Base-by-base conservation (phyloP, 1,284 basidiomycete species). In the Vanrija sp. region DNA sequence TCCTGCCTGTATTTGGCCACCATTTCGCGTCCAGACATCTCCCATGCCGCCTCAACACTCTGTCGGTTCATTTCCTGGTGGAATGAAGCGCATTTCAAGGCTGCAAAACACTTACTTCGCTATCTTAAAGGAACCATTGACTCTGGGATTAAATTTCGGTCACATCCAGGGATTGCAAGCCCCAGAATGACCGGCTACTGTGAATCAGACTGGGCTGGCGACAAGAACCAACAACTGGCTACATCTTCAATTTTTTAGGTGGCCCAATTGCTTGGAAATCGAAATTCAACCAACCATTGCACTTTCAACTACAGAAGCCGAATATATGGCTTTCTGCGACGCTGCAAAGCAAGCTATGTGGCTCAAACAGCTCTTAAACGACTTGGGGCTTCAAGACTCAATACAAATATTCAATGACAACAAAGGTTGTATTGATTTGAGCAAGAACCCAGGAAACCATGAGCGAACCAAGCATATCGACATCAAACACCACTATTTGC, bases 171-270 rank as follows among this genome's bases (percentile, higher is more conserved):
- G 26, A 8, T n/a, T 53, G 25, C 15, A 26, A 7, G 8, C 25
- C 29, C 10, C 14, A 5, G 19, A 19, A 25, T 58, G 9, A 28
- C 58, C 18, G 65, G 59, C 2, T 58, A 46, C 14, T 44, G 46
- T 5, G 60, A 67, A 34, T 54, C 65, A 0, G 65, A 66, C 43
- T 63, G 57, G 57, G 63, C 51, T 9, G 62, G 60, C 3, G 46
- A 55, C 57, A 5, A 49, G 14, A 52, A 64, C 69, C 68, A 5
- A 70, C 66, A 8, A 67, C 65, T 10, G 65, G 64, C 0, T 69
- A 69, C 40, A 7, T 65, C 15, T 64, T 64, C 57, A 55, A 62
- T 6, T 23, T 57, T 12, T 57, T 51, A 45, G 64, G 63, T 9
- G 60, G 57, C 8, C 18, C 51, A 0, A 54, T 65, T 8, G 60